phyloP scores from a whole-genome alignment of 2,329 filamentous ascomycete genomes.

The Rhytidhysteron rufulum region DNA sequence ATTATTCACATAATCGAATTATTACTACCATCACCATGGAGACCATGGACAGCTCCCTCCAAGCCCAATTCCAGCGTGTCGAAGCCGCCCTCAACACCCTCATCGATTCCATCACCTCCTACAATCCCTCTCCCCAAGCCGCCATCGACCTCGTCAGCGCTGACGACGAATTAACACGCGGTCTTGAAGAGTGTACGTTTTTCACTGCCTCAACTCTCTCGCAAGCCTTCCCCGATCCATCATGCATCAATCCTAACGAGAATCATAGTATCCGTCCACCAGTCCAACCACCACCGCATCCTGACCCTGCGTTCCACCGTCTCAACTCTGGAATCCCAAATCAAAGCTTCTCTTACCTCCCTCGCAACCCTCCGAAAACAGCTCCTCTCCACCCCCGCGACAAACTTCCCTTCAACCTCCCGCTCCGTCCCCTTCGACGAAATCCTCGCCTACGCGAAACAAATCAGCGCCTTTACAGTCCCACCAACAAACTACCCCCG shows the following conservation, averaged over 20 bases:
- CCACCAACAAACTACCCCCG: constrained; percentile 54
- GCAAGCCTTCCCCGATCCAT: background rate
- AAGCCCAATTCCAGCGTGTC: constrained; percentile 43
- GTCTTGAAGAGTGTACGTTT: constrained; percentile 60
- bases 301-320: constrained; percentile 64
- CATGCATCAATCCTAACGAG: constrained; percentile 1
- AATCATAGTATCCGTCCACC: constrained; percentile 65
- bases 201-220: constrained; percentile 3
- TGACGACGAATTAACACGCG: constrained; percentile 63
- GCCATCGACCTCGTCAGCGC: constrained; percentile 68
- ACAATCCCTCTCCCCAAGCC: constrained; percentile 67
- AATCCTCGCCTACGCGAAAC: constrained; percentile 71
- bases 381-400: constrained; percentile 52
- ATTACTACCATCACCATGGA: too few species aligned
- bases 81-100: constrained; percentile 58
- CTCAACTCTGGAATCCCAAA: constrained; percentile 64
- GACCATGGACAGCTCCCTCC: constrained; percentile 44
- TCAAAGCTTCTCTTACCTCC: constrained; percentile 65
- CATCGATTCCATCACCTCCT: constrained; percentile 76
- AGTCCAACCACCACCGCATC: constrained; percentile 69
- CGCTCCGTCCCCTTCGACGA: constrained; percentile 63
- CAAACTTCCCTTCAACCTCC: constrained; percentile 36
- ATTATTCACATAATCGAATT: too few species aligned
- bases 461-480: constrained; percentile 75
- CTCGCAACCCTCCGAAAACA: constrained; percentile 71